Percentiles rank a stretch among this genome's conserved stretches.
Evolutionary conservation across 1,284 basidiomycete species (phyloP).

Genomic region (Ustilago loliicola): DNA sequence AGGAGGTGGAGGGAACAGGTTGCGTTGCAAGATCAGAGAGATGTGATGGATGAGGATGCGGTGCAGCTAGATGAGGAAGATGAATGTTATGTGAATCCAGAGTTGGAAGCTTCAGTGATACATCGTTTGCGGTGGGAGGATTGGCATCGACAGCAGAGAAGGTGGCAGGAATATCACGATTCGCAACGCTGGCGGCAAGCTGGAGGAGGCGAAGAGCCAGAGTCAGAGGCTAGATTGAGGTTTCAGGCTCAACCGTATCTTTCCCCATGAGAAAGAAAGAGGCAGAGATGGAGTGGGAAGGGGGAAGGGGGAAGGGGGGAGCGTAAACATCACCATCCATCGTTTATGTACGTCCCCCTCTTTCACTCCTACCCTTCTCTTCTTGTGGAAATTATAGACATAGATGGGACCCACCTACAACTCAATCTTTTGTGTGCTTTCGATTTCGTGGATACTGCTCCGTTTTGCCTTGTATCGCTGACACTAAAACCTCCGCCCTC

Average conservation of each 20-base stretch:
- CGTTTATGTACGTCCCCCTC: conserved; percentile 12
- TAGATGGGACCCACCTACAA: background rate
- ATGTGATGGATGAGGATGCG: background rate
- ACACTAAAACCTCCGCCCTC: background rate
- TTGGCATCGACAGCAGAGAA: conserved; percentile 25
- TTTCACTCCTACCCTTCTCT: background rate
- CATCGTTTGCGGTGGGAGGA: conserved; percentile 44
- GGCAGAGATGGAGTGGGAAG: no score
- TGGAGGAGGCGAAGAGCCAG: background rate
- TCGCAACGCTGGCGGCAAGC: background rate
- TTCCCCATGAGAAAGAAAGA: no score
- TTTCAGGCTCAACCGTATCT: no score
- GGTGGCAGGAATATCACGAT: background rate
- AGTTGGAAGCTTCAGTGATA: conserved; percentile 40
- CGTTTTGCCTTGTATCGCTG: background rate
- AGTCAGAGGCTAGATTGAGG: conserved; percentile 2
- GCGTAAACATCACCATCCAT: background rate
- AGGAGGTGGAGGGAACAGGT: background rate
- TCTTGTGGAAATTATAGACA: background rate
- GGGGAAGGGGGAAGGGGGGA: background rate
- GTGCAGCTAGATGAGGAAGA: conserved; percentile 7
- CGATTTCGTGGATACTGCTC: no score
- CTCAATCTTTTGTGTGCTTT: background rate
- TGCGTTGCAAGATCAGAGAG: background rate
- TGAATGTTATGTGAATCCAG: conserved; percentile 25